Conservation (phyloP, 768 basidiomycete species). For the Kwoniella botswanensis region DNA sequence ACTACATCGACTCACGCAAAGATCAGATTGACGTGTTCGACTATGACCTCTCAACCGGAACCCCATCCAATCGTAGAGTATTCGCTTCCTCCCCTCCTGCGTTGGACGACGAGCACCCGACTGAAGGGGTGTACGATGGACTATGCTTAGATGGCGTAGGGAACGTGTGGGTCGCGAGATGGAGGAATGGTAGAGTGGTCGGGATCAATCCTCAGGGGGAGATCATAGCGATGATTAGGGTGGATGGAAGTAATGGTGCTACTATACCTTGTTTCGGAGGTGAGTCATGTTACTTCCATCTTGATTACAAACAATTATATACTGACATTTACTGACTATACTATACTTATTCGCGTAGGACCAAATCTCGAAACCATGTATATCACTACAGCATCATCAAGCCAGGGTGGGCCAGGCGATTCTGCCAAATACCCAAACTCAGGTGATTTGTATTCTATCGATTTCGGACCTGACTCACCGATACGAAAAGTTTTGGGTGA, state of each 20-base stretch:
- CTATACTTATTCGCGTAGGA: background rate
- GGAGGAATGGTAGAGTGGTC: constrained; percentile 47
- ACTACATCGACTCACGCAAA: constrained; percentile 54
- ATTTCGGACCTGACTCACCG: constrained; percentile 35
- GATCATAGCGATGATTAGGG: constrained; percentile 38
- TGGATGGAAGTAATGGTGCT: constrained; percentile 27
- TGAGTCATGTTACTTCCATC: constrained; percentile 13
- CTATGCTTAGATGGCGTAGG: constrained; percentile 50
- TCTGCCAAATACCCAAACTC: constrained; percentile 33
- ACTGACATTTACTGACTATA: too few species aligned
- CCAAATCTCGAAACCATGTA: constrained; percentile 47
- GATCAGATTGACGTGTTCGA: constrained; percentile 36
- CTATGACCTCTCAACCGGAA: constrained; percentile 43
- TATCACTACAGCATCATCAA: constrained; percentile 40
- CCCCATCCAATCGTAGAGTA: constrained; percentile 29
- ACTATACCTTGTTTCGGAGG: constrained; percentile 53
- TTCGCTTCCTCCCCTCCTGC: constrained; percentile 37
- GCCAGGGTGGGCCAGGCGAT: constrained; percentile 31
- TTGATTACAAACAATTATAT: too few species aligned
- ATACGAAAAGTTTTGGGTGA: constrained; percentile 39
- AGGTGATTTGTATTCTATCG: constrained; percentile 44
- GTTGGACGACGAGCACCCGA: constrained; percentile 14
- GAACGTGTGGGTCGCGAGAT: constrained; percentile 54
- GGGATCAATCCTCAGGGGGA: constrained; percentile 47
- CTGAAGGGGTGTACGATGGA: constrained; percentile 49